phyloP scores from a whole-genome alignment of 176 grass and related monocot species.

The Metroxylon sagu region DNA sequence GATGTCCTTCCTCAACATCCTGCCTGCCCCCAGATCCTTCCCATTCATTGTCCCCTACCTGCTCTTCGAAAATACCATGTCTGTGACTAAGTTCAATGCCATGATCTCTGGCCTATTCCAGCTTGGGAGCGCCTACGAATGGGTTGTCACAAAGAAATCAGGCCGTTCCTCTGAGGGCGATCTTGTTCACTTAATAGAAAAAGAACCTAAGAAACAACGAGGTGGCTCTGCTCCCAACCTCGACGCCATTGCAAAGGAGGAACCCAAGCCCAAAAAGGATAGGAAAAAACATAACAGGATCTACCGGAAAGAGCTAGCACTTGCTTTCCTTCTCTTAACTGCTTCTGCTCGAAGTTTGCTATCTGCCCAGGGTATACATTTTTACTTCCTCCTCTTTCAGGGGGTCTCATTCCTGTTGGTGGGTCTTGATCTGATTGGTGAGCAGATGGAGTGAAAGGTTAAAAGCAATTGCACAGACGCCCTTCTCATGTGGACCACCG shows the following conservation, averaged over 20 bases:
- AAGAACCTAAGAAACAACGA: slow-evolving; percentile 37
- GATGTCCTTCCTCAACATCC: slow-evolving; percentile 85
- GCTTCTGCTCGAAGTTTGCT: slow-evolving; percentile 82
- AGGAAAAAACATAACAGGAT: slow-evolving; percentile 98
- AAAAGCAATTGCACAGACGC: background rate
- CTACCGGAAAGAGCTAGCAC: slow-evolving; percentile 85
- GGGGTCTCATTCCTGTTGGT: slow-evolving; percentile 93
- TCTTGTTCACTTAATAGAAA: slow-evolving; percentile 47
- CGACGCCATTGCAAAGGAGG: slow-evolving; percentile 36
- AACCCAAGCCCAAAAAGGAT: slow-evolving; percentile 23
- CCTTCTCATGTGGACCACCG: background rate
- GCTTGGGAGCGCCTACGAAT: slow-evolving; percentile 82
- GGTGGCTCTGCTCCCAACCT: slow-evolving; percentile 46
- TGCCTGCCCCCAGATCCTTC: slow-evolving; percentile 69
- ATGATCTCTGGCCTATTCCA: slow-evolving; percentile 97
- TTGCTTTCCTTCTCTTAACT: slow-evolving; percentile 75
- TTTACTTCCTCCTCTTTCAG: slow-evolving; percentile 98
- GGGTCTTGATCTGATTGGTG: slow-evolving; percentile 93
- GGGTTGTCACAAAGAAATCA: slow-evolving; percentile 97
- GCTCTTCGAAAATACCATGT: slow-evolving; percentile 99
- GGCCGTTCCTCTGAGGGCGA: slow-evolving; percentile 84
- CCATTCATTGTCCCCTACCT: slow-evolving; percentile 96
- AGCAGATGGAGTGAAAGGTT: slow-evolving; percentile 64
- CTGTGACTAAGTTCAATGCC: slow-evolving; percentile 96
- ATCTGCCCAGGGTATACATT: slow-evolving; percentile 93